Conservation (phyloP, 2,329 filamentous ascomycete genomes). For the Diaporthe sp. region DNA sequence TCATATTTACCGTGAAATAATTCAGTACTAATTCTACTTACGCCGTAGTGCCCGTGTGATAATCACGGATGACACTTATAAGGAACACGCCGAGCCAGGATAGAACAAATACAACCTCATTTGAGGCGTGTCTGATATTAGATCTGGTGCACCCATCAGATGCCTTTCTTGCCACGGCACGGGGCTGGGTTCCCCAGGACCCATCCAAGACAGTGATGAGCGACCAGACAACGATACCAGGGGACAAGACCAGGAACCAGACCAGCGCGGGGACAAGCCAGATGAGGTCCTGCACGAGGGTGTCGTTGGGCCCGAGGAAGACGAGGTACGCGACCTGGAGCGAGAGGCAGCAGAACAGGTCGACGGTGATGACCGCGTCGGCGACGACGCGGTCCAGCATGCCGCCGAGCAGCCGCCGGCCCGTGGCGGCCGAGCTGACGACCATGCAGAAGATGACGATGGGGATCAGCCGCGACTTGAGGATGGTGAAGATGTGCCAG, state of each 20-base stretch:
- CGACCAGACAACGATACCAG: slow-evolving; percentile 2
- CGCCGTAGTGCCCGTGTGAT: not conserved
- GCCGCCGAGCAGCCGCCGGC: not conserved
- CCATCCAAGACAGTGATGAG: not conserved
- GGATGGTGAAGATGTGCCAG: slow-evolving; percentile 28
- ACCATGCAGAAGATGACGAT: slow-evolving; percentile 12
- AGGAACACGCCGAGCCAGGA: not conserved
- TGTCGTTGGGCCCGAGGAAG: not conserved
- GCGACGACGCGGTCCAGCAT: not conserved
- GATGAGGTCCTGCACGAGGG: not conserved
- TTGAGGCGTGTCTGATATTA: not conserved
- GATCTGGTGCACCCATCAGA: not conserved
- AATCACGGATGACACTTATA: not conserved
- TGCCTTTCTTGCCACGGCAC: not conserved
- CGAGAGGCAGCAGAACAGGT: slow-evolving; percentile 12
- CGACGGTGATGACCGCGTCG: not conserved
- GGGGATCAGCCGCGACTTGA: slow-evolving; percentile 17
- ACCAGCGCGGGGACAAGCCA: slow-evolving; percentile 17
- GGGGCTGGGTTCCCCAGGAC: slow-evolving; percentile 18
- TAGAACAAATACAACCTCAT: slow-evolving; percentile 13
- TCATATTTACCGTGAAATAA: accelerated
- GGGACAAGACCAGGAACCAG: slow-evolving; percentile 16
- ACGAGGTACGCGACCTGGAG: slow-evolving; percentile 25
- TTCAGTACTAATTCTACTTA: not conserved
- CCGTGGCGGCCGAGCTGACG: not conserved